Percentiles rank a stretch among this genome's conserved stretches.
phyloP scores from a whole-genome alignment of 2,329 filamentous ascomycete species.

The Colletotrichum ledebouriae region DNA sequence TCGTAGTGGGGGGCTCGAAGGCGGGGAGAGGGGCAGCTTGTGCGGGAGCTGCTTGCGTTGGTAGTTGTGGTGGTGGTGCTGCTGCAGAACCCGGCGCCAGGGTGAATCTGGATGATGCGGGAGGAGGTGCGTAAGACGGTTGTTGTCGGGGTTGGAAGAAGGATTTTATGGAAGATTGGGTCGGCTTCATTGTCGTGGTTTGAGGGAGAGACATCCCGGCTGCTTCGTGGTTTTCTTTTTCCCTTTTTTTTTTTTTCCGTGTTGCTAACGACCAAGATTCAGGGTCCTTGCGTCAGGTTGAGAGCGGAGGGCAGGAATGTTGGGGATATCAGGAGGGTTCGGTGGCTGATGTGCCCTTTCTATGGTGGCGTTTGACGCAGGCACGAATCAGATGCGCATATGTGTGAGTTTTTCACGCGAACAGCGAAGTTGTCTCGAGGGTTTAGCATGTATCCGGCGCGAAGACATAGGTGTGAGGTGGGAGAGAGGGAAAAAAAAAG shows the following conservation, averaged over 20 bases:
- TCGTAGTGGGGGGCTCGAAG: slow-evolving; percentile 55
- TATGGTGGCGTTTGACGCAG: slow-evolving; percentile 2
- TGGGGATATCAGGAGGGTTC: neutral
- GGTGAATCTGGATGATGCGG: slow-evolving; percentile 52
- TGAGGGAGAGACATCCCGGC: slow-evolving; percentile 57
- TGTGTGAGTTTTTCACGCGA: slow-evolving; percentile 16
- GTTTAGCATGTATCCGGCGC: slow-evolving; percentile 33
- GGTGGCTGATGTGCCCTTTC: no score
- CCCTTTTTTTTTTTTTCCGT: neutral
- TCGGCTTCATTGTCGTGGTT: slow-evolving; percentile 51
- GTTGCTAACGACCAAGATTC: neutral
- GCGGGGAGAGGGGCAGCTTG: slow-evolving; percentile 44
- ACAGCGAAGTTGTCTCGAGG: neutral
- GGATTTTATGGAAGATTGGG: slow-evolving; percentile 71
- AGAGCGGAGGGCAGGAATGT: neutral
- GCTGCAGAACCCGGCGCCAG: slow-evolving; percentile 47
- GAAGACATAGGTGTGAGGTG: slow-evolving; percentile 8
- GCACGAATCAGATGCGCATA: slow-evolving; percentile 3
- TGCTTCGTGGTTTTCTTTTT: slow-evolving; percentile 47
- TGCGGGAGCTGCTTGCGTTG: slow-evolving; percentile 42
- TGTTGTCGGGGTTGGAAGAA: slow-evolving; percentile 68
- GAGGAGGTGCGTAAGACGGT: slow-evolving; percentile 59
- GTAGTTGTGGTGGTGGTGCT: slow-evolving; percentile 47
- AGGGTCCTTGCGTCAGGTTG: slow-evolving; percentile 4
- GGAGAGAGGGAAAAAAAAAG: neutral